Conservation (phyloP, 176 grass and related monocot species). For the Typha latifolia region DNA sequence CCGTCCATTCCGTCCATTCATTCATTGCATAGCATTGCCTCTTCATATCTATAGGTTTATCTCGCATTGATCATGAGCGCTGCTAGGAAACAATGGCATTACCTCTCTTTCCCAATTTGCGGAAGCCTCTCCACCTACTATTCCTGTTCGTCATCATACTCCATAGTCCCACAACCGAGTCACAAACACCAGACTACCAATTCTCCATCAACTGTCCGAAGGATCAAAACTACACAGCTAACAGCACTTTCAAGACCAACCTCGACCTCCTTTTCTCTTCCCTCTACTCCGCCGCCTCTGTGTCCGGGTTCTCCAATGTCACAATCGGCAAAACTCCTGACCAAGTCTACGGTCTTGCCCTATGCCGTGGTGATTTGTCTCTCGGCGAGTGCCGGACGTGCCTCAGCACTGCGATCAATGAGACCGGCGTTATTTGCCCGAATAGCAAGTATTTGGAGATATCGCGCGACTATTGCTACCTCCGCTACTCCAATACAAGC, state of each 20-base stretch:
- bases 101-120: too few species aligned
- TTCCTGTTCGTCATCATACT: background rate
- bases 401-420: background rate
- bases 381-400: slow-evolving; percentile 12
- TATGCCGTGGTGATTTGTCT: slow-evolving; percentile 41
- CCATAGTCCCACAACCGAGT: background rate
- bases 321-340: slow-evolving; percentile 10
- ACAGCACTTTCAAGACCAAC: slow-evolving; percentile 29
- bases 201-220: background rate
- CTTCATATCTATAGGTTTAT: too few species aligned
- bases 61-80: too few species aligned
- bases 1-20: too few species aligned
- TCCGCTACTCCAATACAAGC: background rate
- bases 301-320: slow-evolving; percentile 24
- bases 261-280: slow-evolving; percentile 8
- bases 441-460: background rate
- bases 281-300: slow-evolving; percentile 9
- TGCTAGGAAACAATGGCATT: too few species aligned
- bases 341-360: slow-evolving; percentile 29
- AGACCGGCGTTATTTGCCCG: background rate
- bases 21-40: too few species aligned
- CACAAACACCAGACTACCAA: background rate
- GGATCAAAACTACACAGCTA: slow-evolving; percentile 8
- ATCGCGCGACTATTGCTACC: background rate
- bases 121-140: background rate